Conservation (phyloP, 2,329 filamentous ascomycete genomes). For the Alternaria rosae region DNA sequence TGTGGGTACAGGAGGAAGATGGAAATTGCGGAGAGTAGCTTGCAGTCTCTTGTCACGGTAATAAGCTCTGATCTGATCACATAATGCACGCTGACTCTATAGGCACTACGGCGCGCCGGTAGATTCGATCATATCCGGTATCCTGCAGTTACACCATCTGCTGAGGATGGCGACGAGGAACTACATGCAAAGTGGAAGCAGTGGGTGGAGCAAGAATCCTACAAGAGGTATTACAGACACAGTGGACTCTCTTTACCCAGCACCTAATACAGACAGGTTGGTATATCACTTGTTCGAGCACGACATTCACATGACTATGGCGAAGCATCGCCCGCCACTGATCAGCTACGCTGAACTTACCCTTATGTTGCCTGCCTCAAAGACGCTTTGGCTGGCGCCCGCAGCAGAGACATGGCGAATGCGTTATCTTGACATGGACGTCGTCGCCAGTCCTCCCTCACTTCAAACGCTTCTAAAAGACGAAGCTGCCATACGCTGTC, state of each 20-base stretch:
- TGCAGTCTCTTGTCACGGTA: slow-evolving; percentile 57
- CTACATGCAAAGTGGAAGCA: slow-evolving; percentile 69
- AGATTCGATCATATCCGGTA: slow-evolving; percentile 61
- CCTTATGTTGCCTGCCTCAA: slow-evolving; percentile 67
- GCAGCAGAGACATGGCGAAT: slow-evolving; percentile 69
- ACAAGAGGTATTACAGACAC: slow-evolving; percentile 54
- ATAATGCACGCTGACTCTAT: accelerated
- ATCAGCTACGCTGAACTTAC: slow-evolving; percentile 73
- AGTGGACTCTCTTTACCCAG: background rate
- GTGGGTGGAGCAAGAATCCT: slow-evolving; percentile 70
- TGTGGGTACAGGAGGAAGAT: slow-evolving; percentile 64
- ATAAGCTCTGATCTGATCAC: background rate
- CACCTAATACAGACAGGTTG: slow-evolving; percentile 12
- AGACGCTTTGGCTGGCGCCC: slow-evolving; percentile 69
- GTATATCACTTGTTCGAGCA: slow-evolving; percentile 31
- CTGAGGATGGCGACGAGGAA: slow-evolving; percentile 44
- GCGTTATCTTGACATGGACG: slow-evolving; percentile 45
- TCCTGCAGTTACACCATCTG: background rate
- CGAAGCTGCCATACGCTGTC: slow-evolving; percentile 59
- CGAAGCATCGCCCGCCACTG: slow-evolving; percentile 54
- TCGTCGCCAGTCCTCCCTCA: slow-evolving; percentile 5
- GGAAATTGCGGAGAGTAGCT: slow-evolving; percentile 64
- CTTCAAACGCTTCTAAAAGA: slow-evolving; percentile 20
- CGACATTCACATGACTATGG: slow-evolving; percentile 30
- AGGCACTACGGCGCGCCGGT: slow-evolving; percentile 61